Base-by-base conservation (phyloP, 306 rosid species). In the Neltuma alba region DNA sequence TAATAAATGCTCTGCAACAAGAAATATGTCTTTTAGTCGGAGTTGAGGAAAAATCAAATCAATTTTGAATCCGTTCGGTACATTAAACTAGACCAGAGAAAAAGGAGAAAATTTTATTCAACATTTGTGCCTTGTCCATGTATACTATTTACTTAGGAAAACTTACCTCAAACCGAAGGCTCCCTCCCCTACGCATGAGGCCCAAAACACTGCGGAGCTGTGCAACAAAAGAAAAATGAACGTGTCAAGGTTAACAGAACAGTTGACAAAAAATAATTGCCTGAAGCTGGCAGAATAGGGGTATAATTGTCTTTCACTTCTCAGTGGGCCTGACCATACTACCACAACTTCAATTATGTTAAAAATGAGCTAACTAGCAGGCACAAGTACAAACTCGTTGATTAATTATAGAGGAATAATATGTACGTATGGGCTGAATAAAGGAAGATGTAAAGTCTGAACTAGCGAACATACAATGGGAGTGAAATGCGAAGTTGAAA, bases 121-220 rank as follows among this genome's bases (percentile, higher is more conserved):
- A 72, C 34, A 79, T 72, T 27, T 33, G 28, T 58, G 60, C 72
- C 76, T 38, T 61, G 78, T 21, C 52, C 66, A 60, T 52, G 72
- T 66, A 48, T 25, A 76, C 31, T 31, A 36, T 10, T 67, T 31
- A 68, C 28, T 45, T 66, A 50, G 75, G 78, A 84, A 67, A 75
- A 84, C 94, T 82, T 78, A 96, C 99, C 98, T 96, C 98, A 33
- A 89, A 81, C 76, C 98, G 93, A 87, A 96, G 76, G 81, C 80
- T 87, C 85, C 91, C 96, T 9, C 98, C 96, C 84, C 99, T 76
- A 3, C 94, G 96, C 89, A 96, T 89, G 83, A 96, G 86, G 70
- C 99, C 99, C 83, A 93, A 78, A 78, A 90, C 96, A 86, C 88
- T 93, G 83, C 97, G 94, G 81, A 96, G 90, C 93, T 96, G 98